Percentiles rank a stretch among this genome's conserved stretches.
These are phyloP conservation scores for Phallus indusiatus DNA, from an alignment of 768 basidiomycete genomes.

Conservation along the genomic window DNA sequence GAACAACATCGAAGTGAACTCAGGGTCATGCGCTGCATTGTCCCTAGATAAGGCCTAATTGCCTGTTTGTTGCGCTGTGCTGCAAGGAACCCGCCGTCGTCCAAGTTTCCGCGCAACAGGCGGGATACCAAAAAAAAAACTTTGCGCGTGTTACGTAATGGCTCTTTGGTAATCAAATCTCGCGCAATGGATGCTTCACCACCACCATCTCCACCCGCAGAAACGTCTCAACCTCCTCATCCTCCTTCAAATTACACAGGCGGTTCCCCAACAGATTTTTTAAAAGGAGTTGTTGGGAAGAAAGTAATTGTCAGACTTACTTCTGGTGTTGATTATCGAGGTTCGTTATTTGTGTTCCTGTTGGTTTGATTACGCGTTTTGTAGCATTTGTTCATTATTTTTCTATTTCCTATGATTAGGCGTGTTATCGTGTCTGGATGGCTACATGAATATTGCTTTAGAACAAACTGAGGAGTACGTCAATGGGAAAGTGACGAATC, in stretches of 20 bases:
- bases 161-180: not conserved
- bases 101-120: not conserved
- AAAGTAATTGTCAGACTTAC: conserved; percentile 85
- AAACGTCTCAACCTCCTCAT: conserved; percentile 34
- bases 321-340: conserved; percentile 89
- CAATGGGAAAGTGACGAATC: conserved; percentile 76
- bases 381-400: not conserved
- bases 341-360: conserved; percentile 41
- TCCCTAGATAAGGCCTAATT: too few species aligned
- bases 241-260: conserved; percentile 38
- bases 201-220: conserved; percentile 30
- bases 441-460: conserved; percentile 98
- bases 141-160: conserved; percentile 1
- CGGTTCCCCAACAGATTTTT: conserved; percentile 86
- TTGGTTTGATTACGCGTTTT: not conserved
- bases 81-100: too few species aligned
- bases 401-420: conserved; percentile 36
- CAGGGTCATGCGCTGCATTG: too few species aligned
- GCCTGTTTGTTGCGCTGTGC: too few species aligned
- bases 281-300: conserved; percentile 96
- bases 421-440: conserved; percentile 88
- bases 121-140: too few species aligned
- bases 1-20: too few species aligned
- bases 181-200: not conserved
- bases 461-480: conserved; percentile 98